These are phyloP conservation scores for Cymbomonas tetramitiformis DNA, from an alignment of 139 green algal genomes.

Conservation along the genomic window DNA sequence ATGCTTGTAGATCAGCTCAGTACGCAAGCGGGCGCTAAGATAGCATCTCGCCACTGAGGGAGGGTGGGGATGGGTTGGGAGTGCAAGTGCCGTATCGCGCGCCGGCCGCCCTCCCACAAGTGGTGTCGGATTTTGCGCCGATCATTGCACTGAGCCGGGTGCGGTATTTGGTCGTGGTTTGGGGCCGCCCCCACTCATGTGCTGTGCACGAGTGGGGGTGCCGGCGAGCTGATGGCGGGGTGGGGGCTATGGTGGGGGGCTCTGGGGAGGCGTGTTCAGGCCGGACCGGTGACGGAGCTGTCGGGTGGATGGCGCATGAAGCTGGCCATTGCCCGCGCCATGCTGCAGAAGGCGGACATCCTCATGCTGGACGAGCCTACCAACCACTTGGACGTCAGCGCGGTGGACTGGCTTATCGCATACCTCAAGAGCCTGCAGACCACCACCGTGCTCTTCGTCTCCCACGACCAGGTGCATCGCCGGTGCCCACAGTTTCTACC, in stretches of 20 bases:
- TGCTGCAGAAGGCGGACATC: conserved; percentile 21
- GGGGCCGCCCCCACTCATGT: conserved; percentile 54
- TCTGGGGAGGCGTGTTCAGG: too few species aligned
- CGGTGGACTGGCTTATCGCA: conserved; percentile 19
- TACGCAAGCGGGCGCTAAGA: too few species aligned
- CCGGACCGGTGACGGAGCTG: conserved; percentile 22
- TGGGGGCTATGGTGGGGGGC: background rate
- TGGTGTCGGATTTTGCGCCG: background rate
- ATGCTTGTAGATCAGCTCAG: too few species aligned
- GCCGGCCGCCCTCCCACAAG: too few species aligned
- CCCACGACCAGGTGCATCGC: conserved; percentile 22
- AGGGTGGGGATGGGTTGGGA: too few species aligned
- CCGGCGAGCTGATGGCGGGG: background rate
- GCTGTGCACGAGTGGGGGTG: conserved; percentile 21
- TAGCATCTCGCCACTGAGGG: too few species aligned
- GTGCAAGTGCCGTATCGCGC: too few species aligned
- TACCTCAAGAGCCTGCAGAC: conserved; percentile 6
- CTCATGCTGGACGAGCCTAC: conserved; percentile 29
- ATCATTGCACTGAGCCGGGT: too few species aligned
- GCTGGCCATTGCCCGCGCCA: conserved; percentile 17
- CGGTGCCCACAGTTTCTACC: too few species aligned
- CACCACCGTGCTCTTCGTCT: conserved; percentile 16
- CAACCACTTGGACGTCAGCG: conserved; percentile 26
- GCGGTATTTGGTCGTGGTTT: conserved; percentile 37
- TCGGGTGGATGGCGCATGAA: conserved; percentile 35